Percentiles rank a stretch among this genome's conserved stretches.
These are phyloP conservation scores for Candida koratica DNA, from an alignment of 805 yeast species.

Conservation along the genomic window DNA sequence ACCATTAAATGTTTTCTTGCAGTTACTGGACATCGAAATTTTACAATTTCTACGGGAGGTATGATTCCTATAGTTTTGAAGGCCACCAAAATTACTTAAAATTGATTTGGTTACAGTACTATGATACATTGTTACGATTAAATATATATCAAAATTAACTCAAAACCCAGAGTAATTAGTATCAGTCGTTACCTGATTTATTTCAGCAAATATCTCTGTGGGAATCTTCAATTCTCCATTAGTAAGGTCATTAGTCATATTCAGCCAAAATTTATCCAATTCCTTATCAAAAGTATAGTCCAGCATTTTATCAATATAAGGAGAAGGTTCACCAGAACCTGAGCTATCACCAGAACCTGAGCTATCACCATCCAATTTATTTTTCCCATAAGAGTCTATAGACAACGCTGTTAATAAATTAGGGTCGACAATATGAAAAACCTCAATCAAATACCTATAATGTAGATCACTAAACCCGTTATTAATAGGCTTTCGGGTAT, in stretches of 20 bases:
- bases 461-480: too few species aligned
- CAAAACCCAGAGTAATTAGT: not conserved
- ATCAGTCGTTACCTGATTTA: too few species aligned
- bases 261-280: constrained; percentile 7
- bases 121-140: too few species aligned
- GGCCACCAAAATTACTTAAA: constrained; percentile 29
- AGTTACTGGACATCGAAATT: constrained; percentile 49
- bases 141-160: not conserved
- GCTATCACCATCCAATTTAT: too few species aligned
- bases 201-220: not conserved
- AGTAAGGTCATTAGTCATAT: constrained; percentile 5
- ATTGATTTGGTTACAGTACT: too few species aligned
- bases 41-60: constrained; percentile 61
- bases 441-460: not conserved
- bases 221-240: not conserved
- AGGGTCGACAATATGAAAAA: not conserved
- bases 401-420: not conserved
- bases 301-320: not conserved
- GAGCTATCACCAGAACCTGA: too few species aligned
- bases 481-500: too few species aligned
- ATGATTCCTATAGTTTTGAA: constrained; percentile 59
- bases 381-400: constrained; percentile 1
- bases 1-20: constrained; percentile 45
- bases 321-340: too few species aligned
- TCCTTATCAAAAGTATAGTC: constrained; percentile 6